These are phyloP conservation scores for Marasmius oreades DNA, from an alignment of 1,284 basidiomycete species.

Conservation along the genomic window DNA sequence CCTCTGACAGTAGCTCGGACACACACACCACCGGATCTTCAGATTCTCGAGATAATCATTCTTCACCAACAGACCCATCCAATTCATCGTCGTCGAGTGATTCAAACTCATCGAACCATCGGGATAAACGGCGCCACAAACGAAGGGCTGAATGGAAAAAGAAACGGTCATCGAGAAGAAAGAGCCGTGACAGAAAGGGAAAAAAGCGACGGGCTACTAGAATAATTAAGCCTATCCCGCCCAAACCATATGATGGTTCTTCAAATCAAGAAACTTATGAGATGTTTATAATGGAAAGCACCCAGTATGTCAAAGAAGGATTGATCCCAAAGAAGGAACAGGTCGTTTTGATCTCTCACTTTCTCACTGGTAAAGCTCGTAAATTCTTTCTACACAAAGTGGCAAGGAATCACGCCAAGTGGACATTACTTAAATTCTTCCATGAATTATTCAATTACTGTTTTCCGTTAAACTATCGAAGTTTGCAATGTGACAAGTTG, in stretches of 20 bases:
- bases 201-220: too few relatives aligned
- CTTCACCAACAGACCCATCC: too few relatives aligned
- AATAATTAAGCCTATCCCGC: not conserved
- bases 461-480: not conserved
- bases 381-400: too few relatives aligned
- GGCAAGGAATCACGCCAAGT: not conserved
- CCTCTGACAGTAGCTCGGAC: not conserved
- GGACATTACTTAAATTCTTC: not conserved
- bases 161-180: not conserved
- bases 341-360: not conserved
- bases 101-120: too few relatives aligned
- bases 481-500: not conserved
- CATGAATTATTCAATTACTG: not conserved
- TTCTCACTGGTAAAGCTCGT: not conserved
- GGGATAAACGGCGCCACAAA: not conserved
- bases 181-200: not conserved
- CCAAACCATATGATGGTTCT: constrained; percentile 4
- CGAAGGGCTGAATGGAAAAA: not conserved
- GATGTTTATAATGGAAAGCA: not conserved
- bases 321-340: not conserved
- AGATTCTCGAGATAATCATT: too few relatives aligned
- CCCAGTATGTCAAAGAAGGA: not conserved
- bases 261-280: constrained; percentile 6
- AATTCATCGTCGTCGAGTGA: too few relatives aligned
- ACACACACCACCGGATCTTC: too few relatives aligned